A percentile compares a stretch with the other conserved stretches of the same genome.
phyloP scores from a whole-genome alignment of 495 filamentous ascomycete species.

The Penicillium dipodomyicola region DNA sequence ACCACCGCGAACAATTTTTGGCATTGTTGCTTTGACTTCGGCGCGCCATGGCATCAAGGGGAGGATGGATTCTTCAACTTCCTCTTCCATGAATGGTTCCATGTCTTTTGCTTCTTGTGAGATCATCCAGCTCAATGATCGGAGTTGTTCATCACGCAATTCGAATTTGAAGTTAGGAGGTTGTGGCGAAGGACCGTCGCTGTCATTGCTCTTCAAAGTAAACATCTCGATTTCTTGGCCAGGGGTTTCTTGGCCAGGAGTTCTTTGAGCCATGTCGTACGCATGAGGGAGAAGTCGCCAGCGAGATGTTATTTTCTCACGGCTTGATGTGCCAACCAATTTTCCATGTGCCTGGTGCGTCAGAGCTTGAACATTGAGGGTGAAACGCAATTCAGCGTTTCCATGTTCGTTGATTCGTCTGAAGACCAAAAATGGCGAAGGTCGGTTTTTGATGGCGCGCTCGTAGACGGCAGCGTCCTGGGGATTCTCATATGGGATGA shows the following conservation, averaged over 20 bases:
- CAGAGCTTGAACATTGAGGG: conserved; percentile 54
- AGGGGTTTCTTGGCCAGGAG: conserved; percentile 12
- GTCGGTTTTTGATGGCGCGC: conserved; percentile 47
- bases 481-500: conserved; percentile 47
- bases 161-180: conserved; percentile 41
- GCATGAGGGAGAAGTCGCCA: conserved; percentile 56
- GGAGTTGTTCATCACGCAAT: conserved; percentile 54
- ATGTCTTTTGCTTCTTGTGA: conserved; percentile 51
- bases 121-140: conserved; percentile 66
- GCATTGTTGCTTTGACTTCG: conserved; percentile 48
- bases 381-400: conserved; percentile 42
- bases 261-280: conserved; percentile 30
- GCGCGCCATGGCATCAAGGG: conserved; percentile 59
- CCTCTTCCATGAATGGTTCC: conserved; percentile 57
- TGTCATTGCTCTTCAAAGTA: conserved; percentile 43
- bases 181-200: conserved; percentile 33
- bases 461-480: conserved; percentile 47
- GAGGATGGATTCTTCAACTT: conserved; percentile 66
- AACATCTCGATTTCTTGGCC: conserved; percentile 26
- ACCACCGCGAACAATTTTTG: conserved; percentile 58
- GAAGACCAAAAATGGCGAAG: conserved; percentile 47
- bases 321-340: conserved; percentile 24
- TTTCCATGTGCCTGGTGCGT: conserved; percentile 53
- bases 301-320: conserved; percentile 24
- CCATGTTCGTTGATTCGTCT: conserved; percentile 29